Evolutionary conservation across 192 early-diverging fungal species (phyloP), one percentile per base, ranked within the genome.

Genomic region (Entomortierella chlamydospora): DNA sequence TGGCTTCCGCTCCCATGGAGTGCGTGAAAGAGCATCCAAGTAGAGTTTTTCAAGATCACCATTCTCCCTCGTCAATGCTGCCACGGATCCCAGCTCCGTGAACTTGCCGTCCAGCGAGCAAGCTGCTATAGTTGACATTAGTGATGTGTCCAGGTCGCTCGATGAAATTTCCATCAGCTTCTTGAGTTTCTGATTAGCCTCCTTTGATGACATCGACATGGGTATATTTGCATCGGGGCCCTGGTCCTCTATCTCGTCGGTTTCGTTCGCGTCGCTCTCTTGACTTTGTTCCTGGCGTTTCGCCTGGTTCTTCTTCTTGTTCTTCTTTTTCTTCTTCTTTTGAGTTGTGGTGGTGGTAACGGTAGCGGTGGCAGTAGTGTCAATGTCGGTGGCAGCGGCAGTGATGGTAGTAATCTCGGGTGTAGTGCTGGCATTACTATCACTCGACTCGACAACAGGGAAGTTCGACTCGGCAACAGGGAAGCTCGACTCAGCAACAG

Each of bases 261-360:
- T n/a, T n/a, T n/a, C 34, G 34, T 7, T 17, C 45, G 45, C 4
- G 45, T 47, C 20, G 45, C 15, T 20, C 7, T 47, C 15, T 47
- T 47, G 45, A 4, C 15, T 17, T 47, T 47, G 45, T 4, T 17
- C 15, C 15, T 12, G 20, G 45, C 15, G 5, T 17, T 47, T 47
- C 20, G 39, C 39, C 13, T 47, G 5, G 15, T 29, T 63, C 42
- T 71, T 71, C 39, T 62, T 62, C 69, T 62, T 62, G 23, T 26
- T 55, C 39, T 63, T 13, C 11, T 22, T 30, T 20, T 71, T 71
- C n/a, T 34, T 52, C 4, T 62, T 42, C 52, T 47, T 56, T n/a
- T 18, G 45, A 17, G 8, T 20, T 12, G 45, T 20, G 2, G 45
- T 12, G 12, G 15, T 47, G 15, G 45, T 2, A 20, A n/a, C n/a